phyloP scores from a whole-genome alignment of 2,329 filamentous ascomycete species.

The Sclerotinia minor region DNA sequence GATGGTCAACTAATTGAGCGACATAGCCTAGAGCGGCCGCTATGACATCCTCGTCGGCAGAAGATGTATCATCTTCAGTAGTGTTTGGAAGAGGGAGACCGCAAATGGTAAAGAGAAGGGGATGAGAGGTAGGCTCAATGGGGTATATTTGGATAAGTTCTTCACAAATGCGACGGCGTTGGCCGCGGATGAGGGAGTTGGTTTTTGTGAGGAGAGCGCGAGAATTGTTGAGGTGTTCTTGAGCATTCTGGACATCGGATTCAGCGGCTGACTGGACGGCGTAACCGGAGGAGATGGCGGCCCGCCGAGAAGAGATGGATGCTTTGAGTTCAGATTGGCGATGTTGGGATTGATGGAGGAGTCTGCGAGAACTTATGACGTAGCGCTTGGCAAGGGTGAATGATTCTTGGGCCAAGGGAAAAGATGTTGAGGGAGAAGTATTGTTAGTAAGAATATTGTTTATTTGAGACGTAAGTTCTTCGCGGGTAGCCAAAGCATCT shows the following conservation, averaged over 20 bases:
- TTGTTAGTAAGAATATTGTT: conserved; percentile 53
- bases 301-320: conserved; percentile 64
- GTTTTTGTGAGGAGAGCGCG: conserved; percentile 56
- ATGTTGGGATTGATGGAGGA: conserved; percentile 61
- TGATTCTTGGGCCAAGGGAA: conserved; percentile 53
- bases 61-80: conserved; percentile 60
- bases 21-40: conserved; percentile 82
- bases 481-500: conserved; percentile 77
- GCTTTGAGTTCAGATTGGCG: conserved; percentile 66
- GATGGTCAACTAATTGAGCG: conserved; percentile 69
- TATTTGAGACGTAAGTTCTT: conserved; percentile 75
- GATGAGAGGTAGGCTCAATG: conserved; percentile 65
- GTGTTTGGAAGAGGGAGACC: conserved; percentile 78
- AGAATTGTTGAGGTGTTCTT: conserved; percentile 58
- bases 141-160: conserved; percentile 78
- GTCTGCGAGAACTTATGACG: conserved; percentile 63
- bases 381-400: conserved; percentile 52
- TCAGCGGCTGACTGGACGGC: conserved; percentile 58
- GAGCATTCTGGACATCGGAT: conserved; percentile 61
- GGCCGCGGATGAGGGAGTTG: conserved; percentile 71
- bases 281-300: conserved; percentile 66
- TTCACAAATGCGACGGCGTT: conserved; percentile 83
- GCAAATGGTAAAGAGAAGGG: conserved; percentile 82
- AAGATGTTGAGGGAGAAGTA: conserved; percentile 45
- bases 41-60: conserved; percentile 63